Evolutionary conservation across 495 filamentous ascomycete species (phyloP).

Genomic region (Astrothelium subdiscretum): DNA sequence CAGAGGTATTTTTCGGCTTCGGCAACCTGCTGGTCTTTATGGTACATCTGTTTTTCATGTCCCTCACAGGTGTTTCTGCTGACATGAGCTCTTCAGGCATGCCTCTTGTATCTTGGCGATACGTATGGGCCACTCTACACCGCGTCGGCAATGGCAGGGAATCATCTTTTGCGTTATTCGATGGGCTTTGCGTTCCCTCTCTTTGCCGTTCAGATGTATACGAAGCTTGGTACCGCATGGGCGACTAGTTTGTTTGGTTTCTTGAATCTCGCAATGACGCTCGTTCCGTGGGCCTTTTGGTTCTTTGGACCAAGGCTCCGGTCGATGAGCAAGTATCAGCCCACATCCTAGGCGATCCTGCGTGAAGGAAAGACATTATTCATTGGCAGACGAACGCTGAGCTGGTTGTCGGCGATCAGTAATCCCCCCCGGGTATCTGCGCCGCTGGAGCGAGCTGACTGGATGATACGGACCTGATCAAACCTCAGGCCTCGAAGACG

Average conservation of each 20-base stretch:
- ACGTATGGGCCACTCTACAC: conserved; percentile 3
- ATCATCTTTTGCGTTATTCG: conserved; percentile 3
- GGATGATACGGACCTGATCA: too few species aligned
- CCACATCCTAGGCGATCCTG: conserved; percentile 10
- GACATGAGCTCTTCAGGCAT: background rate
- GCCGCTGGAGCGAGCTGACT: too few species aligned
- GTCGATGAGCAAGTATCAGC: conserved; percentile 20
- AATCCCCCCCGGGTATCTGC: too few species aligned
- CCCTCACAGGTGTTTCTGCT: background rate
- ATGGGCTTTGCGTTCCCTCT: conserved; percentile 44
- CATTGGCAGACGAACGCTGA: too few species aligned
- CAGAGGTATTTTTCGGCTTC: conserved; percentile 19
- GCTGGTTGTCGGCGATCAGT: too few species aligned
- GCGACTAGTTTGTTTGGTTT: conserved; percentile 35
- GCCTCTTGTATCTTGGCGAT: conserved; percentile 4
- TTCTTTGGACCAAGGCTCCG: conserved; percentile 23
- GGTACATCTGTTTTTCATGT: background rate
- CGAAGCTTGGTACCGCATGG: conserved; percentile 26
- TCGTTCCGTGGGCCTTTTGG: conserved; percentile 34
- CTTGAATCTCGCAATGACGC: conserved; percentile 30
- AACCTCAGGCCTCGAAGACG: too few species aligned
- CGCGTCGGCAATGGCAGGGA: background rate
- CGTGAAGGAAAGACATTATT: too few species aligned
- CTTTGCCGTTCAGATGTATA: conserved; percentile 34
- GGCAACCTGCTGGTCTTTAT: conserved; percentile 17